Percentiles rank a stretch among this genome's conserved stretches.
phyloP scores from a whole-genome alignment of 1,284 basidiomycete species.

The Pterulicium gracile region DNA sequence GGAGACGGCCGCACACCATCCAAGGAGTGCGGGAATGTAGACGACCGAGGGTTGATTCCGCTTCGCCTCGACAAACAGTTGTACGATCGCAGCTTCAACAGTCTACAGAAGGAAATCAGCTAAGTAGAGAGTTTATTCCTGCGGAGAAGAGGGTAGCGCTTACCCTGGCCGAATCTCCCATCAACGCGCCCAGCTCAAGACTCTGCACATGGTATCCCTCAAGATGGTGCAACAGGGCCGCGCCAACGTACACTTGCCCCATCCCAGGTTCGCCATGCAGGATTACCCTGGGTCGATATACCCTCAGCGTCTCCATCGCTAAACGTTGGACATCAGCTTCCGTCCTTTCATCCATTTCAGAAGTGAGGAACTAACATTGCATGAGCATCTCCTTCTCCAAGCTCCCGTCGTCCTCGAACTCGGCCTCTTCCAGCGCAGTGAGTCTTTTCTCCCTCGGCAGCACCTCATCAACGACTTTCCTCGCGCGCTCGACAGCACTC shows the following conservation, averaged over 20 bases:
- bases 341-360: constrained; percentile 8
- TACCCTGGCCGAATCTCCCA: constrained; percentile 86
- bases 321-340: constrained; percentile 8
- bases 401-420: constrained; percentile 76
- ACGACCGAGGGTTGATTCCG: constrained; percentile 94
- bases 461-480: constrained; percentile 55
- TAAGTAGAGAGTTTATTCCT: not conserved
- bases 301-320: constrained; percentile 88
- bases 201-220: constrained; percentile 96
- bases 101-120: constrained; percentile 41
- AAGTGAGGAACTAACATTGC: constrained; percentile 50
- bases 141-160: constrained; percentile 13
- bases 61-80: constrained; percentile 97
- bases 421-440: constrained; percentile 86
- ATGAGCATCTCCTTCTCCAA: constrained; percentile 78
- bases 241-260: constrained; percentile 87
- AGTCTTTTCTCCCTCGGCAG: constrained; percentile 68
- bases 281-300: constrained; percentile 86
- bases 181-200: constrained; percentile 80
- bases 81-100: constrained; percentile 86
- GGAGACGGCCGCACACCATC: constrained; percentile 81
- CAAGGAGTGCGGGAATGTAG: constrained; percentile 83
- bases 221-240: constrained; percentile 85
- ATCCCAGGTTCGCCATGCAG: constrained; percentile 79
- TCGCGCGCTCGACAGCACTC: constrained; percentile 61